Base-by-base conservation (phyloP, 345 rosid genomes). In the Populus deltoides region DNA sequence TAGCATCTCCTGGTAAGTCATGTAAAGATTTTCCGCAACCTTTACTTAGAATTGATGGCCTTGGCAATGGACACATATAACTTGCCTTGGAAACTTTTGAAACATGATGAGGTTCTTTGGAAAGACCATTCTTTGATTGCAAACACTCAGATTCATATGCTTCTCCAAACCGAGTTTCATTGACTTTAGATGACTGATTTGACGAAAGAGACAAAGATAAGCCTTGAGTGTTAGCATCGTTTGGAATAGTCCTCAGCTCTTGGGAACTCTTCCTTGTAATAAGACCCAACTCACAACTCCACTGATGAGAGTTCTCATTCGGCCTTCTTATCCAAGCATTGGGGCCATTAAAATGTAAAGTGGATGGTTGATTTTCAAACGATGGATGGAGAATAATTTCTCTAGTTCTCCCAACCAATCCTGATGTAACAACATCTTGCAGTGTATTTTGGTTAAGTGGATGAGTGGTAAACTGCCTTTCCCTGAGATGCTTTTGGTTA, bases 141-240 rank as follows among this genome's bases (percentile, higher is more conserved):
- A 75, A 77, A 38, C 45, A 73, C 25, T 70, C 61, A 39, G 81
- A 27, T 49, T 74, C 81, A 66, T 33, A 78, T 65, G 79, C 78
- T 17, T 76, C 82, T 8, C 77, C 85, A 22, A 85, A 78, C 17
- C 81, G 85, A 53, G 55, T 22, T 8, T 9, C 71, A 10, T 29
- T 70, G 22, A 69, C 27, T 68, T 77, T 77, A 0, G 85, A 68
- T 0, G 82, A 70, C 9, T 86, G 86, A 83, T 80, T 84, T 1
- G 91, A 85, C 7, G 91, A 84, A 59, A 91, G 90, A 0, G 89
- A 83, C n/a, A 90, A 51, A 49, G 90, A 88, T 2, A 90, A 77
- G 22, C 82, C 89, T 70, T 84, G 86, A 24, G 17, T 75, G 12
- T 76, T 57, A 11, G 79, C 71, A 81, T 82, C 85, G 29, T 57